phyloP scores from a whole-genome alignment of 2,329 filamentous ascomycete genomes.

The Pseudophaeomoniella oleicola region DNA sequence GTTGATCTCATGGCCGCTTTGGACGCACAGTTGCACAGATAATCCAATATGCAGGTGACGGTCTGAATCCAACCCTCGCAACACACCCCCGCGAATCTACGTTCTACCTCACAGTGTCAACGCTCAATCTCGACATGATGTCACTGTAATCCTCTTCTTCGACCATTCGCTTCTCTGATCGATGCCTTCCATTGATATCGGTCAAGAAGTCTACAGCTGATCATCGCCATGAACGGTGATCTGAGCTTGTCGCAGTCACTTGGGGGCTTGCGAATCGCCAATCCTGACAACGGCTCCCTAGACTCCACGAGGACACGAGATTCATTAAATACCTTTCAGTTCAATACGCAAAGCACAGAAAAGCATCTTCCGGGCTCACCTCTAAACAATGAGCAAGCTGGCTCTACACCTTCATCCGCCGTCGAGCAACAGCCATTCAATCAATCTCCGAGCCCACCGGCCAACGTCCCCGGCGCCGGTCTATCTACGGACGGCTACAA shows the following conservation, averaged over 20 bases:
- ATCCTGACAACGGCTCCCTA: slow-evolving; percentile 61
- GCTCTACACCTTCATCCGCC: slow-evolving; percentile 7
- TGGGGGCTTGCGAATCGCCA: slow-evolving; percentile 90
- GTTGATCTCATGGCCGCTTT: too few species aligned
- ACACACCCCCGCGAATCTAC: not conserved
- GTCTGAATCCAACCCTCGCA: not conserved
- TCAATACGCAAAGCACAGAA: slow-evolving; percentile 12
- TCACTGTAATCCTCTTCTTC: not conserved
- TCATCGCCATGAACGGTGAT: slow-evolving; percentile 68
- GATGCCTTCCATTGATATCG: slow-evolving; percentile 1
- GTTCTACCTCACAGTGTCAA: not conserved
- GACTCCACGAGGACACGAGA: slow-evolving; percentile 13
- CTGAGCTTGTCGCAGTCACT: slow-evolving; percentile 83
- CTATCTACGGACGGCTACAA: not conserved
- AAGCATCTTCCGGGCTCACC: slow-evolving; percentile 6
- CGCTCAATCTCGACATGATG: slow-evolving; percentile 1
- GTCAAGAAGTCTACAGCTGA: slow-evolving; percentile 2
- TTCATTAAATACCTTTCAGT: slow-evolving; percentile 15
- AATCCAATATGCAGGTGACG: not conserved
- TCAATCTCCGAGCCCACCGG: slow-evolving; percentile 11
- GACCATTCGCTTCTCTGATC: not conserved
- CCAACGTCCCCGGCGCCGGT: not conserved
- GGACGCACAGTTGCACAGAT: too few species aligned
- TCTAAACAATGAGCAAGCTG: slow-evolving; percentile 6
- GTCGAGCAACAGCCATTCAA: slow-evolving; percentile 8